Evolutionary conservation across 352 stramenopile species (phyloP), one percentile per base, ranked within the genome.

Genomic region (Phytophthora lateralis): DNA sequence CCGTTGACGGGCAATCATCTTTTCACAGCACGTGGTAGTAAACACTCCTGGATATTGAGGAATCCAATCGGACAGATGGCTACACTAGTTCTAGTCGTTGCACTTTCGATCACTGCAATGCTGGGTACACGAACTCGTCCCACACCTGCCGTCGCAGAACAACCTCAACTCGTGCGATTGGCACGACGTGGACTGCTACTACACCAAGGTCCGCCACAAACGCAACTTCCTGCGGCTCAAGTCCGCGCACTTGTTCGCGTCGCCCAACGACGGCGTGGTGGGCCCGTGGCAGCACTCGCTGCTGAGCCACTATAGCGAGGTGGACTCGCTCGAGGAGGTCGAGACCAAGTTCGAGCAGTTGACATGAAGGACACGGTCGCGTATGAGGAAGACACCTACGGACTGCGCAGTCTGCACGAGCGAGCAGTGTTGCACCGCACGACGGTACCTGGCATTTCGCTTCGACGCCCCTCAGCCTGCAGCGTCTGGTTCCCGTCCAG

Each of bases 121-220:
- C 27, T 14, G 17, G 27, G 39, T 44, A 50, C 26, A 59, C 43
- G 29, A 43, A 60, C 6, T 47, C 39, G 27, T 51, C 52, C 51
- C 51, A 51, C 12, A 59, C 39, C 45, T 79, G 20, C 76, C 73
- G 18, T 56, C 50, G 24, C 37, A 74, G 18, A 82, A 82, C 61
- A 82, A 78, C 34, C 35, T 73, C 14, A 71, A 49, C 45, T 5
- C 45, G 3, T 68, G 51, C 30, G 38, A 11, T 26, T 35, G 48
- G 15, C 42, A 61, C 15, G 44, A 37, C 26, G 34, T 52, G 10
- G 20, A 20, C 14, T 67, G 49, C 42, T 32, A 39, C 12, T 39
- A 55, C 3, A 48, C 70, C 10, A 41, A 62, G 17, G 15, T 46
- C 15, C 63, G 63, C 14, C 71, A 50, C 29, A 64, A 58, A 27